Conservation (phyloP, 2,329 filamentous ascomycete species). For the Cordyceps pruinosa region DNA sequence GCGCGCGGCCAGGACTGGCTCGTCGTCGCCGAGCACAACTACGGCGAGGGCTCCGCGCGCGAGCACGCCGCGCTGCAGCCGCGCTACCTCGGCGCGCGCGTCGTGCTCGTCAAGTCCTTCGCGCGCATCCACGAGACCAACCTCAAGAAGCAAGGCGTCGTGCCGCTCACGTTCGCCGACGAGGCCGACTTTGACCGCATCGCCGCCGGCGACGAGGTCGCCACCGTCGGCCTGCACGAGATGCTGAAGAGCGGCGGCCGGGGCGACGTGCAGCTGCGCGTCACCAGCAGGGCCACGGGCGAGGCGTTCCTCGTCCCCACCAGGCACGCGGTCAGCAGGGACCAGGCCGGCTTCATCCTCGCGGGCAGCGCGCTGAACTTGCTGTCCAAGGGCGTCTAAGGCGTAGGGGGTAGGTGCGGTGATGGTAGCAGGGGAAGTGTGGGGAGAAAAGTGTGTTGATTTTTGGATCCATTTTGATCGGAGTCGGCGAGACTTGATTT, state of each 20-base stretch:
- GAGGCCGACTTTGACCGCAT: constrained; percentile 84
- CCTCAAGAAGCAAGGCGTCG: constrained; percentile 94
- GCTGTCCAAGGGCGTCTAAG: constrained; percentile 54
- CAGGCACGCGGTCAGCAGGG: constrained; percentile 81
- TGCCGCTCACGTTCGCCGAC: constrained; percentile 84
- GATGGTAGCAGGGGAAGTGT: background rate
- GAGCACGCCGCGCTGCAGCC: constrained; percentile 89
- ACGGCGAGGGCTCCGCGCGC: constrained; percentile 82
- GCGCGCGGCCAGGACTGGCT: constrained; percentile 71
- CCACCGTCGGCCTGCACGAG: constrained; percentile 75
- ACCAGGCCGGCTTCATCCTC: constrained; percentile 87
- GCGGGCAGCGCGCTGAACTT: constrained; percentile 92
- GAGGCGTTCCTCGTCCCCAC: constrained; percentile 65
- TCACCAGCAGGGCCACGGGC: constrained; percentile 52
- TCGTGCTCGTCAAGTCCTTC: constrained; percentile 82
- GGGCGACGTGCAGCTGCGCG: constrained; percentile 64
- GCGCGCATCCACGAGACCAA: constrained; percentile 94
- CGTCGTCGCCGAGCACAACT: constrained; percentile 96
- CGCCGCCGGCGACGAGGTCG: constrained; percentile 73
- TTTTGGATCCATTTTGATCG: background rate
- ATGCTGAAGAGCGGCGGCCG: constrained; percentile 72
- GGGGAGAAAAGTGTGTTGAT: background rate
- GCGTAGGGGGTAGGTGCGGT: too few relatives aligned
- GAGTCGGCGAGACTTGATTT: background rate
- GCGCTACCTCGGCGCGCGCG: constrained; percentile 76